These are phyloP conservation scores for Xylaria longipes DNA, from an alignment of 495 filamentous ascomycete genomes.

Conservation along the genomic window DNA sequence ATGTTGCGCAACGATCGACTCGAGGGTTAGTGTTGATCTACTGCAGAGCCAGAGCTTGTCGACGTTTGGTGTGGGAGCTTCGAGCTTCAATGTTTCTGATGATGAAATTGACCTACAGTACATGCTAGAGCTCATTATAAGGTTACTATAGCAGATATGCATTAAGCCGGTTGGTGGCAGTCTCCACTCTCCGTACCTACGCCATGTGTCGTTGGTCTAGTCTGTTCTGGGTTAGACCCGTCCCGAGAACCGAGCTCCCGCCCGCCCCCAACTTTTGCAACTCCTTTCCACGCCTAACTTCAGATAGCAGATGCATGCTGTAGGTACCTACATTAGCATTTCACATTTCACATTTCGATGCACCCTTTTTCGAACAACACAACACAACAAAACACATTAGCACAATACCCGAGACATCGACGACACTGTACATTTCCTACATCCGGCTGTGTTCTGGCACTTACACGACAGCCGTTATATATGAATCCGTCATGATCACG, in stretches of 20 bases:
- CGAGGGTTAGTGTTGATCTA: background rate
- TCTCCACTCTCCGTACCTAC: background rate
- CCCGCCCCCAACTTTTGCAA: constrained; percentile 7
- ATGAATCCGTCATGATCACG: constrained; percentile 30
- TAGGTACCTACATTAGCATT: background rate
- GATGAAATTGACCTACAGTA: background rate
- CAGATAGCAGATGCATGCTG: constrained; percentile 1
- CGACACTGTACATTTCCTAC: background rate
- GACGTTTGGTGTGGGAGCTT: background rate
- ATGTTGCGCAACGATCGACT: background rate
- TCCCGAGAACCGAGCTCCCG: constrained; percentile 1
- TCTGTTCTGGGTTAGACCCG: background rate
- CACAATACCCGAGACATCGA: background rate
- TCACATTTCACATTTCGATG: constrained; percentile 9
- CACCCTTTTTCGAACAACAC: constrained; percentile 2
- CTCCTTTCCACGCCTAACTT: constrained; percentile 17
- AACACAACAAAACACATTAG: background rate
- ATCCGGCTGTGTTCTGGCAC: background rate
- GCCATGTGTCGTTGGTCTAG: constrained; percentile 4
- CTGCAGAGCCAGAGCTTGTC: background rate
- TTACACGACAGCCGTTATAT: background rate
- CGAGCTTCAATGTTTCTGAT: background rate
- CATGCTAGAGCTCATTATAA: background rate
- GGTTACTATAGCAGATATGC: constrained; percentile 1
- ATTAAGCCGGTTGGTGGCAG: background rate